Evolutionary conservation across 2,329 filamentous ascomycete species (phyloP).

Genomic region (Aspergillus calidoustus): DNA sequence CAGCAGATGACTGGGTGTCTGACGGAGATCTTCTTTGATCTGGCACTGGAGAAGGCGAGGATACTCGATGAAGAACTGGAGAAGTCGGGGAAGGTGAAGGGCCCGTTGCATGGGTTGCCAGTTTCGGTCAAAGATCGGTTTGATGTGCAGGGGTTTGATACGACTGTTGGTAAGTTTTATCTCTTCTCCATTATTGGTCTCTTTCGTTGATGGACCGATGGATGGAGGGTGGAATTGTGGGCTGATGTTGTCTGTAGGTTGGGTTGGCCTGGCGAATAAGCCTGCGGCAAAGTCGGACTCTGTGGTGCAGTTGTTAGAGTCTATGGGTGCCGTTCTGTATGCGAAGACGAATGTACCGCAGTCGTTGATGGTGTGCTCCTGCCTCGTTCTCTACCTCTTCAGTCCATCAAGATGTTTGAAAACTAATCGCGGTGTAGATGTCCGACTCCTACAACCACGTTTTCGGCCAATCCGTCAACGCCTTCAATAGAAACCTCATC

Average conservation of each 20-base stretch:
- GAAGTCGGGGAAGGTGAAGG: conserved; percentile 55
- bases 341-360: conserved; percentile 60
- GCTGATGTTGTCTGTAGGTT: not conserved
- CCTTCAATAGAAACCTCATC: conserved; percentile 53
- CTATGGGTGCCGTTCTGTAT: conserved; percentile 55
- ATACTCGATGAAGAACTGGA: conserved; percentile 57
- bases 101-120: conserved; percentile 67
- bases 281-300: conserved; percentile 32
- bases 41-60: conserved; percentile 55
- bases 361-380: conserved; percentile 44
- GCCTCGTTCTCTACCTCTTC: not conserved
- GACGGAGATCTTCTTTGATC: conserved; percentile 54
- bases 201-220: not conserved
- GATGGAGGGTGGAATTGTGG: not conserved
- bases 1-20: conserved; percentile 27
- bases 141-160: conserved; percentile 47
- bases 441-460: conserved; percentile 58
- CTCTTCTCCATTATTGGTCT: not conserved
- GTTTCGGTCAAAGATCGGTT: conserved; percentile 73
- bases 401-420: not conserved
- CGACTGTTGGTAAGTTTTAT: conserved; percentile 30
- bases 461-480: conserved; percentile 55
- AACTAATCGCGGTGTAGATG: conserved; percentile 25
- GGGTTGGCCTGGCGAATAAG: conserved; percentile 36
- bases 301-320: conserved; percentile 32